Conservation (phyloP, 176 grass and related monocot genomes). For the Carex littledalei region DNA sequence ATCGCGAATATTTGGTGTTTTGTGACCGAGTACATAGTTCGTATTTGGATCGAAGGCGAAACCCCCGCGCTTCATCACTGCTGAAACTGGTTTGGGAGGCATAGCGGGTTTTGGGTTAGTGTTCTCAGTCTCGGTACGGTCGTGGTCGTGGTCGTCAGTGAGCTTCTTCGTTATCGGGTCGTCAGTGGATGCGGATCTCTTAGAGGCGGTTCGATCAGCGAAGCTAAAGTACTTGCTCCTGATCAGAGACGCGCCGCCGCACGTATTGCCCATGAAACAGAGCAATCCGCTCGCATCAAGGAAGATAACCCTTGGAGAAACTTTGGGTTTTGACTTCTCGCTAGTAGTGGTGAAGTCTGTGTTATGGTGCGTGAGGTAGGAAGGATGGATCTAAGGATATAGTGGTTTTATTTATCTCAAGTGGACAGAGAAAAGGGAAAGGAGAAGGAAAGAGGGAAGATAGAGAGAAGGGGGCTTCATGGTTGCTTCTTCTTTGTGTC, state of each 20-base stretch:
- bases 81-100: constrained; percentile 12
- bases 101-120: constrained; percentile 19
- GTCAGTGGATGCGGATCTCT: constrained; percentile 21
- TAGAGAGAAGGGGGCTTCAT: constrained; percentile 3
- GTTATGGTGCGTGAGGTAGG: constrained; percentile 8
- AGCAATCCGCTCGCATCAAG: constrained; percentile 27
- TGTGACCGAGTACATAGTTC: constrained; percentile 67
- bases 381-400: constrained; percentile 4
- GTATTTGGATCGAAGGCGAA: constrained; percentile 32
- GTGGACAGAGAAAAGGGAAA: neutral
- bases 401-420: neutral
- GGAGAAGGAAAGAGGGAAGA: neutral
- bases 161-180: constrained; percentile 43
- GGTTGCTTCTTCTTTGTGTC: neutral
- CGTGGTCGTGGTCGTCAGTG: constrained; percentile 18
- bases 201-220: constrained; percentile 40
- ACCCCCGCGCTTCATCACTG: constrained; percentile 40
- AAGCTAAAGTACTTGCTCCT: constrained; percentile 53
- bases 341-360: neutral
- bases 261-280: constrained; percentile 99
- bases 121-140: constrained; percentile 22
- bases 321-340: neutral
- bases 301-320: constrained; percentile 20
- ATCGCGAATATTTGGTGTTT: constrained; percentile 63
- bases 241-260: constrained; percentile 54